These are phyloP conservation scores for Blepharisma stoltei DNA, from an alignment of 73 alveolate genomes.

Conservation along the genomic window DNA sequence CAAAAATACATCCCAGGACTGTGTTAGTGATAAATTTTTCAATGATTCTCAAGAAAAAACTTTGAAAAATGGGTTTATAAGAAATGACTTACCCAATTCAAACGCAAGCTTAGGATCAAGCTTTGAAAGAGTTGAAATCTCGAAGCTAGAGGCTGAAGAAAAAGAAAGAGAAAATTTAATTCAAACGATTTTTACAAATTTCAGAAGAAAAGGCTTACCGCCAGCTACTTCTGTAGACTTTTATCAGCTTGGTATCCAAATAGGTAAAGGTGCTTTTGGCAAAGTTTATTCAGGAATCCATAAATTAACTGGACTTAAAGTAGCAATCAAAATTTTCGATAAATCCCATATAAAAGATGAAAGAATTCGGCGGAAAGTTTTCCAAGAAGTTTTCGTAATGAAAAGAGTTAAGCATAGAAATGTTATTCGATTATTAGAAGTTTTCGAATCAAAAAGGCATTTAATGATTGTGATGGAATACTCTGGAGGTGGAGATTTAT, in stretches of 20 bases:
- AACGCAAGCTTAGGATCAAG: slow-evolving; percentile 21
- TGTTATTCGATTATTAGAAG: slow-evolving; percentile 51
- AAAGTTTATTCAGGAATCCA: slow-evolving; percentile 91
- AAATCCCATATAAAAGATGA: slow-evolving; percentile 89
- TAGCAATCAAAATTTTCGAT: slow-evolving; percentile 94
- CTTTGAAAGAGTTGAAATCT: not conserved
- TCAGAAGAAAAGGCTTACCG: slow-evolving; percentile 34
- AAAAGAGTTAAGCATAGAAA: slow-evolving; percentile 51
- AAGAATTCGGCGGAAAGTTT: slow-evolving; percentile 81
- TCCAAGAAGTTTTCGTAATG: slow-evolving; percentile 44
- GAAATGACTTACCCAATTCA: not conserved
- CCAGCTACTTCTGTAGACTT: slow-evolving; percentile 48
- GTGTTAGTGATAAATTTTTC: no score
- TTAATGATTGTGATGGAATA: slow-evolving; percentile 53
- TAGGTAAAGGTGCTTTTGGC: slow-evolving; percentile 98
- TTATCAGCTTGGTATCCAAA: slow-evolving; percentile 34
- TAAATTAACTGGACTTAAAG: slow-evolving; percentile 93
- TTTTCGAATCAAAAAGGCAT: slow-evolving; percentile 51
- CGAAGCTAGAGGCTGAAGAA: slow-evolving; percentile 32
- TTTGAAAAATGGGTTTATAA: slow-evolving; percentile 4
- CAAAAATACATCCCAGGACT: no score
- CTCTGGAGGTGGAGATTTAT: slow-evolving; percentile 65
- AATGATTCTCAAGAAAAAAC: slow-evolving; percentile 11
- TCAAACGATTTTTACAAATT: slow-evolving; percentile 30
- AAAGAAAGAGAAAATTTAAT: slow-evolving; percentile 41